Evolutionary conservation across 2,329 filamentous ascomycete genomes (phyloP).

Genomic region (Epichloe festucae): DNA sequence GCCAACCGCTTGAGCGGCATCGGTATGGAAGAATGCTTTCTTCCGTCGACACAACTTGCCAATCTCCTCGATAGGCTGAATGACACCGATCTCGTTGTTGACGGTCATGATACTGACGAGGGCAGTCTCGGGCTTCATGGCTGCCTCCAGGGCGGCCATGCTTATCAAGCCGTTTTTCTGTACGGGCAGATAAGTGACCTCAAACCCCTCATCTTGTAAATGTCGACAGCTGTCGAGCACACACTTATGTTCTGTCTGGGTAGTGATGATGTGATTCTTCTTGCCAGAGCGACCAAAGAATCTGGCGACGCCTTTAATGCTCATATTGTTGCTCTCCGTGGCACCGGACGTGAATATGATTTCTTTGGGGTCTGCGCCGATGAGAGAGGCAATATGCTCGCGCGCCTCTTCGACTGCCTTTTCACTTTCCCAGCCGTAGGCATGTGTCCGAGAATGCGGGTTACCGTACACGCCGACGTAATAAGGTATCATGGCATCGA

Average conservation of each 20-base stretch:
- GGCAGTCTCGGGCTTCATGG: slow-evolving; percentile 80
- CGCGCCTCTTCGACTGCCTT: slow-evolving; percentile 83
- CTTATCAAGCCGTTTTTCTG: slow-evolving; percentile 74
- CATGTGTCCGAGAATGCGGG: slow-evolving; percentile 91
- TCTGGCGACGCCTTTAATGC: slow-evolving; percentile 91
- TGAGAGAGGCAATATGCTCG: slow-evolving; percentile 68
- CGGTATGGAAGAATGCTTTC: slow-evolving; percentile 97
- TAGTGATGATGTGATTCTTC: slow-evolving; percentile 97
- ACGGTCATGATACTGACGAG: slow-evolving; percentile 97
- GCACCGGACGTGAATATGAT: slow-evolving; percentile 98
- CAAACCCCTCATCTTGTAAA: slow-evolving; percentile 91
- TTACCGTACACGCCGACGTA: slow-evolving; percentile 92
- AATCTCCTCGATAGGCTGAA: slow-evolving; percentile 89
- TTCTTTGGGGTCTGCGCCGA: slow-evolving; percentile 91
- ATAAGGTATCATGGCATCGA: slow-evolving; percentile 94
- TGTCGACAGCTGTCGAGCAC: slow-evolving; percentile 94
- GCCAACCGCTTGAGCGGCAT: slow-evolving; percentile 93
- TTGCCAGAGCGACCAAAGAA: slow-evolving; percentile 90
- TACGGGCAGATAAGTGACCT: slow-evolving; percentile 93
- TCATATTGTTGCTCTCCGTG: slow-evolving; percentile 99
- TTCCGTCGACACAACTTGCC: slow-evolving; percentile 80
- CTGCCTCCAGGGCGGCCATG: slow-evolving; percentile 72
- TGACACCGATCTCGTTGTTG: slow-evolving; percentile 99
- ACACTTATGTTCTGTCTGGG: slow-evolving; percentile 97
- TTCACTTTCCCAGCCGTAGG: slow-evolving; percentile 97